Evolutionary conservation across 2,329 filamentous ascomycete genomes (phyloP), one percentile per base, ranked within the genome.

Genomic region (Cladorrhinum sp.): DNA sequence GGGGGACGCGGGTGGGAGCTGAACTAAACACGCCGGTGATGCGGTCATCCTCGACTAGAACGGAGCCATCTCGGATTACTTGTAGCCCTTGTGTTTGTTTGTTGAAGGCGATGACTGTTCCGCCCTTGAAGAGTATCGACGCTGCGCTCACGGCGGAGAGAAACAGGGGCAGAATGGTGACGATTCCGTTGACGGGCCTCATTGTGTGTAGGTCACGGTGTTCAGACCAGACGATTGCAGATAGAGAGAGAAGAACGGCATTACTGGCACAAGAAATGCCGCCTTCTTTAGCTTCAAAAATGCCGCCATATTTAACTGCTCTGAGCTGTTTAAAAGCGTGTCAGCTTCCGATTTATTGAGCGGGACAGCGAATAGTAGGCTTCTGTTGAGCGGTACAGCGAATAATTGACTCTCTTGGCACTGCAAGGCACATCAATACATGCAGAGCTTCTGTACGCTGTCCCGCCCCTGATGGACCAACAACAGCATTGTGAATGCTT

Each of bases 101-200:
- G 63, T 79, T 70, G 60, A 75, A 80, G n/a, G 72, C 72, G 54
- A 80, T 69, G 51, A 80, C 74, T 18, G 77, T 79, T 20, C 73
- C 77, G 26, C 73, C 72, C 5, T 66, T 55, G 64, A 66, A 64
- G 12, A 66, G 55, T 26, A 52, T 52, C 23, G 49, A 52, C 23
- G 49, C 51, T 54, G 51, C 51, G 26, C 28, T 54, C 51, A 36
- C 51, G 9, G 51, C 51, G 10, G 28, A 18, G 51, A 54, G 51
- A 21, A 54, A 54, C 50, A 53, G 10, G 28, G 51, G n/a, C 28
- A 54, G 9, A 21, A 54, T 20, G 51, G 51, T 20, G 36, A 30
- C 33, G 23, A 54, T 36, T 54, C n/a, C n/a, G 28, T 54, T 54
- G 50, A 28, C 24, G 51, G 30, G 51, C 18, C n/a, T 54, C 51